Evolutionary conservation across 1,139 yeast genomes (phyloP), one percentile per base, ranked within the genome.

Genomic region (Yamadazyma sp.): DNA sequence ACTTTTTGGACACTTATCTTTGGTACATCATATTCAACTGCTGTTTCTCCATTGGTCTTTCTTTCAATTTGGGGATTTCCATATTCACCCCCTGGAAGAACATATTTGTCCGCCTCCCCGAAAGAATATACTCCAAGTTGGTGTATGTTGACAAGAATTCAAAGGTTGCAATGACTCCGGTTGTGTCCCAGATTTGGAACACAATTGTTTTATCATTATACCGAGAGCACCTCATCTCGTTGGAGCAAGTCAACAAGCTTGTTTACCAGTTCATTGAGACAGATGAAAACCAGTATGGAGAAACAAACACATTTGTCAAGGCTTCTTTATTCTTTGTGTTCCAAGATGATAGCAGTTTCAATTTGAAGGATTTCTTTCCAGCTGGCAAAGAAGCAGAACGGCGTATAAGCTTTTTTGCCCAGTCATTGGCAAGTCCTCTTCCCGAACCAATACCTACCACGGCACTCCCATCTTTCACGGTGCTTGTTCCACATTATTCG

Each of bases 11-110:
- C 52, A 87, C 96, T 1, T 88, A 88, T 50, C 71, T 88, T 25
- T 88, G 96, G 96, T 88, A 87, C 54, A 82, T 87, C 46, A 78
- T 88, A 34, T 82, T 88, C 70, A 87, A 83, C 53, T 81, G 92
- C 41, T 53, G 83, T 1, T 81, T 87, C 46, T 86, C 95, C 2
- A 76, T 86, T 18, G 67, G 76, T 2, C 58, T 86, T 23, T 84
- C 96, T 0, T 80, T 85, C 52, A 76, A 80, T 7, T 65, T 80
- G 37, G 96, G 96, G 0, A 82, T 84, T 3, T 86, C 96, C 1
- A 78, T 86, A 4, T 73, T 87, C 63, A 82, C 95, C 0, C 96
- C 96, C 0, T 87, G 96, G 96, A 76, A 84, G 53, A 86, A 86
- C 52, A 78, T 85, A 5, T 88, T 82, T 54, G 73, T 86, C 1